Evolutionary conservation across 768 basidiomycete species (phyloP).

Genomic region (Russula compacta): DNA sequence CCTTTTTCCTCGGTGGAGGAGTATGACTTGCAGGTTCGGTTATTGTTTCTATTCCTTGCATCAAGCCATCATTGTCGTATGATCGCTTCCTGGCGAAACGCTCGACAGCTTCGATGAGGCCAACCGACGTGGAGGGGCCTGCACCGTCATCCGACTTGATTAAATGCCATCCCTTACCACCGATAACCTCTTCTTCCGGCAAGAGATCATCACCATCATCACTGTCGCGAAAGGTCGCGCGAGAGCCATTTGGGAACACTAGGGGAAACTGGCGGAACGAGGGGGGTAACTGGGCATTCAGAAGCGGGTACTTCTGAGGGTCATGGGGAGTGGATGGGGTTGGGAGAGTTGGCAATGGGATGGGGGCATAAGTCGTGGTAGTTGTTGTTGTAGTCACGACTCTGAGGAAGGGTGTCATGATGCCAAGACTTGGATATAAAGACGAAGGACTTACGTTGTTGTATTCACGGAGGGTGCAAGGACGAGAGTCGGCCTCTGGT

Average conservation of each 20-base stretch:
- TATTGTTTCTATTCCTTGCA: constrained; percentile 67
- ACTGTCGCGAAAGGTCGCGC: constrained; percentile 64
- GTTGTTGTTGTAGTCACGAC: constrained; percentile 90
- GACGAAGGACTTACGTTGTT: constrained; percentile 51
- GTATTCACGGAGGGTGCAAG: constrained; percentile 79
- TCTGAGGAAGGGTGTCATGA: constrained; percentile 30
- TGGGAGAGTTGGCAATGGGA: constrained; percentile 67
- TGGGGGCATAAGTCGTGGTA: constrained; percentile 85
- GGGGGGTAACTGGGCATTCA: constrained; percentile 64
- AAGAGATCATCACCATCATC: constrained; percentile 58
- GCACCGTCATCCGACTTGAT: constrained; percentile 52
- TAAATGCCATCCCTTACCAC: constrained; percentile 69
- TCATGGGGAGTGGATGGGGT: constrained; percentile 64
- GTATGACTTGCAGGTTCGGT: constrained; percentile 38
- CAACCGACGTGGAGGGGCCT: constrained; percentile 45
- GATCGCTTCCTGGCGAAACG: constrained; percentile 62
- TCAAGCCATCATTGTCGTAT: constrained; percentile 45
- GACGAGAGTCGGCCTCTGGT: constrained; percentile 56
- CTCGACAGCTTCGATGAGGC: constrained; percentile 73
- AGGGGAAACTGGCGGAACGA: constrained; percentile 69
- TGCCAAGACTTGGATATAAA: neutral
- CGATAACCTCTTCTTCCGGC: constrained; percentile 57
- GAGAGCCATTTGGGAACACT: constrained; percentile 71
- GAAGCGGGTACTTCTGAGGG: constrained; percentile 69
- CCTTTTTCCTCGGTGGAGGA: constrained; percentile 65